These are phyloP conservation scores for Dissophora ornata DNA, from an alignment of 192 early-diverging fungal species.

Conservation along the genomic window DNA sequence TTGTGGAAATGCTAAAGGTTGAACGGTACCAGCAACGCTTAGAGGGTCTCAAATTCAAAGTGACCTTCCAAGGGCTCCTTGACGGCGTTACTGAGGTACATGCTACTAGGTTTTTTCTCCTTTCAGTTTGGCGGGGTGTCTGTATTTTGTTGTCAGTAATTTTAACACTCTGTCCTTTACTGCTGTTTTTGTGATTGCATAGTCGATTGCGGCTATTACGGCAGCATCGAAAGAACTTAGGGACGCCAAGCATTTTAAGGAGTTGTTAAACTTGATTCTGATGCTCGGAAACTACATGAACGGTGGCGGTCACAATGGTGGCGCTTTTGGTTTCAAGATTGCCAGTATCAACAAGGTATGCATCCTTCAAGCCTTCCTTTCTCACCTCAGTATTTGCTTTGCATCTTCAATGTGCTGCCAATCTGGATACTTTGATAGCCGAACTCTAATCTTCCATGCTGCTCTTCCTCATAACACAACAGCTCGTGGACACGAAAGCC, in stretches of 20 bases:
- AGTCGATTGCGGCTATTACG: slow-evolving; percentile 71
- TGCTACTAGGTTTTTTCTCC: not conserved
- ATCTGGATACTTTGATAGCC: not conserved
- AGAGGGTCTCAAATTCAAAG: slow-evolving; percentile 72
- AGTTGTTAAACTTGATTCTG: slow-evolving; percentile 78
- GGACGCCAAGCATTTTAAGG: slow-evolving; percentile 75
- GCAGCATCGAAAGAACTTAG: slow-evolving; percentile 75
- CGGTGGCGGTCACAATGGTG: slow-evolving; percentile 79
- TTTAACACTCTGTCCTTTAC: no score
- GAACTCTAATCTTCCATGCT: not conserved
- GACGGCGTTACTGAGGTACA: slow-evolving; percentile 69
- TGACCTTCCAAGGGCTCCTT: slow-evolving; percentile 72
- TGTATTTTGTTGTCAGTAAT: no score
- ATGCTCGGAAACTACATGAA: slow-evolving; percentile 90
- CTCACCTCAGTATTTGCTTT: not conserved
- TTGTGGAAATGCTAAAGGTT: slow-evolving; percentile 82
- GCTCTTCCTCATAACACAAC: not conserved
- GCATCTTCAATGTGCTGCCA: no score
- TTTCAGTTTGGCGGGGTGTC: no score
- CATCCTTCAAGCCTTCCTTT: not conserved
- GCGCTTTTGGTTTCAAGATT: slow-evolving; percentile 87
- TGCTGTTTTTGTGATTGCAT: no score
- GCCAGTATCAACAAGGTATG: slow-evolving; percentile 81
- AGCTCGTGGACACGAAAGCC: slow-evolving; percentile 87
- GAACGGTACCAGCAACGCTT: slow-evolving; percentile 82